Conservation (phyloP, 2,329 filamentous ascomycete genomes). For the Knoxdaviesia proteae region DNA sequence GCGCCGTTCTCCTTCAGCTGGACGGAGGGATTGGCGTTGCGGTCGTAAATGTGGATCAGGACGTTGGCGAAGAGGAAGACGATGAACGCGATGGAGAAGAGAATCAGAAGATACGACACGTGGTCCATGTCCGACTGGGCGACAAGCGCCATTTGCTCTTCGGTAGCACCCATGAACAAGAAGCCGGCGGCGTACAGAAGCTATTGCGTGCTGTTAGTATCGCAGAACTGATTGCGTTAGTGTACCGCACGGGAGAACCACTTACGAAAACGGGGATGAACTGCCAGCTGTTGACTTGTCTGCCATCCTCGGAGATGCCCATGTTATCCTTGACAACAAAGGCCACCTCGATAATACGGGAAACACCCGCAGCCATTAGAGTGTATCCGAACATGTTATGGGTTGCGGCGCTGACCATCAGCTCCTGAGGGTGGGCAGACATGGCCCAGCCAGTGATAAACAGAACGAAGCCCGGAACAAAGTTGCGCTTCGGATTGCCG, state of each 20-base stretch:
- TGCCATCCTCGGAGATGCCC: constrained; percentile 43
- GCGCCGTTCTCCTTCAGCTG: neutral
- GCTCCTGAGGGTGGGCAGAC: constrained; percentile 70
- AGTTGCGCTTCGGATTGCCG: constrained; percentile 74
- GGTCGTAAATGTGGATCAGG: constrained; percentile 67
- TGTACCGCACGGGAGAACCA: constrained; percentile 9
- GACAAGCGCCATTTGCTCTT: constrained; percentile 80
- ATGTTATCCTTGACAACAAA: constrained; percentile 63
- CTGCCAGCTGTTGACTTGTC: constrained; percentile 42
- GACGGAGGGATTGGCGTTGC: constrained; percentile 19
- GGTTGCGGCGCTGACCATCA: constrained; percentile 70
- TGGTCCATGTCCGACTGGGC: constrained; percentile 58
- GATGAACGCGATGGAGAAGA: constrained; percentile 78
- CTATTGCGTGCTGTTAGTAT: constrained; percentile 21
- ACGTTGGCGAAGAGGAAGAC: constrained; percentile 81
- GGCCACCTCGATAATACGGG: constrained; percentile 74
- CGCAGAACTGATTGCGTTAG: neutral
- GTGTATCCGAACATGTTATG: constrained; percentile 87
- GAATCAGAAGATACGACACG: constrained; percentile 76
- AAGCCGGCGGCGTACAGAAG: constrained; percentile 83
- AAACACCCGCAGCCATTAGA: constrained; percentile 70
- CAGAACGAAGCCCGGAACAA: constrained; percentile 81
- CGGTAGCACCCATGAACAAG: constrained; percentile 92
- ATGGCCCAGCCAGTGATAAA: constrained; percentile 88
- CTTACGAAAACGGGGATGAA: constrained; percentile 34